Conservation (phyloP, 768 basidiomycete genomes). For the Boletus fagicola region DNA sequence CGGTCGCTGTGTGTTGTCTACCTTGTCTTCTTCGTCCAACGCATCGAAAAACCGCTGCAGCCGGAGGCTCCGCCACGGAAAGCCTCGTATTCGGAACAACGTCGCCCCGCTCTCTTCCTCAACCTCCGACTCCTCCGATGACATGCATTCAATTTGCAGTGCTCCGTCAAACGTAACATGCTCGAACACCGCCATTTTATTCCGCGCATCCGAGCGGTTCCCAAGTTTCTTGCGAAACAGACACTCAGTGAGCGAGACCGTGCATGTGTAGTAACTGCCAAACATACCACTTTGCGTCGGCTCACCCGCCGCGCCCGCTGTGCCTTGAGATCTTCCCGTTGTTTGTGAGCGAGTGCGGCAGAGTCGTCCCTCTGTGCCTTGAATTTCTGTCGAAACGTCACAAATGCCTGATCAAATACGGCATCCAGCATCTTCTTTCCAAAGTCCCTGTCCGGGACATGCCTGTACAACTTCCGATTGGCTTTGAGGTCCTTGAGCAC, state of each 20-base stretch:
- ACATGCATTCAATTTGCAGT: slow-evolving; percentile 74
- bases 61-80: slow-evolving; percentile 66
- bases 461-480: slow-evolving; percentile 54
- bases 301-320: slow-evolving; percentile 57
- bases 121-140: slow-evolving; percentile 70
- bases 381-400: slow-evolving; percentile 67
- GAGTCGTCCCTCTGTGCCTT: slow-evolving; percentile 53
- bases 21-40: slow-evolving; percentile 57
- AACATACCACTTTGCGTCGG: slow-evolving; percentile 62
- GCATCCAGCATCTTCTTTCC: slow-evolving; percentile 56
- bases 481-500: slow-evolving; percentile 59
- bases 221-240: slow-evolving; percentile 56
- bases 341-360: slow-evolving; percentile 43
- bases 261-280: no score
- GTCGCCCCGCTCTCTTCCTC: slow-evolving; percentile 40
- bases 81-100: slow-evolving; percentile 54
- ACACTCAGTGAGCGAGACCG: not conserved
- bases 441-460: slow-evolving; percentile 67
- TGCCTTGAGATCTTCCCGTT: slow-evolving; percentile 61
- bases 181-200: slow-evolving; percentile 51
- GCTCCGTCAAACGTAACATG: slow-evolving; percentile 70
- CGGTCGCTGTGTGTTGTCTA: slow-evolving; percentile 45
- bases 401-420: slow-evolving; percentile 69
- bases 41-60: slow-evolving; percentile 57
- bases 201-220: slow-evolving; percentile 59